Base-by-base conservation (phyloP, 352 stramenopile genomes). In the Peronospora farinosa region DNA sequence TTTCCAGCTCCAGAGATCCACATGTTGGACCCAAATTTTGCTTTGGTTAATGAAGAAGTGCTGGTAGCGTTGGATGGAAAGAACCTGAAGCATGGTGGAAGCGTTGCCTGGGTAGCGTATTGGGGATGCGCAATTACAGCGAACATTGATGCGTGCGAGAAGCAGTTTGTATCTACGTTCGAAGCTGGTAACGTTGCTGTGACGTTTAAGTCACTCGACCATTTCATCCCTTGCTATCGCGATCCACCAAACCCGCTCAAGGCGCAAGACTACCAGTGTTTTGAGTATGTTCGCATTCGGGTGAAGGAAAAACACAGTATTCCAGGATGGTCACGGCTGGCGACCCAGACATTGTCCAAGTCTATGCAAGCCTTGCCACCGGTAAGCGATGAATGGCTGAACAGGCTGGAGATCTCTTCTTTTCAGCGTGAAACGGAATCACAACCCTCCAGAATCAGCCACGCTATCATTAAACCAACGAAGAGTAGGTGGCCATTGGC, bases 151-250 rank as follows among this genome's bases (percentile, higher is more conserved):
- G 40, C 66, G 11, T 93, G 82, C 39, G 77, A 87, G 17, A 84
- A 88, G 37, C 82, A 91, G 53, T 91, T 87, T 52, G 45, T 60
- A 13, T 65, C 64, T 8, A 68, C 60, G 6, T 93, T 91, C 16
- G 63, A 82, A 47, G 60, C 63, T 30, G 82, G 82, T 11, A 79
- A 81, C 40, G 78, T 84, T 10, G 58, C 66, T 15, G 78, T 85
- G 13, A 88, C 78, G 25, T 91, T 93, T 46, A 72, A 59, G 13
- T 53, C 78, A 3, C 63, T 88, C 9, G 82, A 93, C 40, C 82
- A 87, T 49, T 93, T 81, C 47, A 89, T 93, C 21, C 82, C 82
- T n/a, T 93, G 82, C 58, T 93, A 93, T 51, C 79, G 76, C 40
- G 72, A 84, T 30, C 78, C 82, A 7, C 79, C 79, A 10, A 88